Percentiles rank a stretch among this genome's conserved stretches.
These are phyloP conservation scores for Colletotrichum endophyticum DNA, from an alignment of 2,329 filamentous ascomycete species.

Conservation along the genomic window DNA sequence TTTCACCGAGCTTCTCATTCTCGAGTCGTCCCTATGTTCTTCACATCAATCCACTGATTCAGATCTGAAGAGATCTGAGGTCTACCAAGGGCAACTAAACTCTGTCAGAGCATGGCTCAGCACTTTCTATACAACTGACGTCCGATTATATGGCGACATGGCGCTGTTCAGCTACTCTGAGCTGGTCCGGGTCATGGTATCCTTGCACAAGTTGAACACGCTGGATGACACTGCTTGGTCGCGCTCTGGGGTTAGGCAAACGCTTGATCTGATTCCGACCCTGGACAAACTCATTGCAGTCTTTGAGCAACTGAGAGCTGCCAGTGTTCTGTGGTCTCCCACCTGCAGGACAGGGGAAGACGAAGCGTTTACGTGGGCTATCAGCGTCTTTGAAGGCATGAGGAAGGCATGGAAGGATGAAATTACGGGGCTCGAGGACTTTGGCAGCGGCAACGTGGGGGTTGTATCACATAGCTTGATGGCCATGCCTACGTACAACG, in stretches of 20 bases:
- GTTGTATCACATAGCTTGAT: background rate
- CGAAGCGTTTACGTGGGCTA: background rate
- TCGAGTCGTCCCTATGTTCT: background rate
- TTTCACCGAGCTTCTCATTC: background rate
- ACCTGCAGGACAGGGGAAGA: background rate
- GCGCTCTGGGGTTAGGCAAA: background rate
- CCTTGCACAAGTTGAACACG: background rate
- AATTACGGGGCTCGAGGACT: background rate
- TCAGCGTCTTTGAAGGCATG: background rate
- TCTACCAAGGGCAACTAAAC: background rate
- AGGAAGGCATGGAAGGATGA: background rate
- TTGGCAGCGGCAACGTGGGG: background rate
- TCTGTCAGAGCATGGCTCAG: background rate
- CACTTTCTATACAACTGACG: background rate
- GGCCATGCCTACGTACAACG: background rate
- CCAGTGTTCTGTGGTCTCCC: background rate
- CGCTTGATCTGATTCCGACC: background rate
- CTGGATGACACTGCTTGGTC: background rate
- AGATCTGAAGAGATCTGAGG: background rate
- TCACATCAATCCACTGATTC: background rate
- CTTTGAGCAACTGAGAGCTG: background rate
- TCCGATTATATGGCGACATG: fast-evolving
- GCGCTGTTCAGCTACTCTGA: background rate
- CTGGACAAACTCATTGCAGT: background rate
- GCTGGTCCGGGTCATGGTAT: background rate